Evolutionary conservation across 106 monocot genomes (phyloP), one percentile per base, ranked within the genome.

Genomic region (Dendrobium huoshanense): DNA sequence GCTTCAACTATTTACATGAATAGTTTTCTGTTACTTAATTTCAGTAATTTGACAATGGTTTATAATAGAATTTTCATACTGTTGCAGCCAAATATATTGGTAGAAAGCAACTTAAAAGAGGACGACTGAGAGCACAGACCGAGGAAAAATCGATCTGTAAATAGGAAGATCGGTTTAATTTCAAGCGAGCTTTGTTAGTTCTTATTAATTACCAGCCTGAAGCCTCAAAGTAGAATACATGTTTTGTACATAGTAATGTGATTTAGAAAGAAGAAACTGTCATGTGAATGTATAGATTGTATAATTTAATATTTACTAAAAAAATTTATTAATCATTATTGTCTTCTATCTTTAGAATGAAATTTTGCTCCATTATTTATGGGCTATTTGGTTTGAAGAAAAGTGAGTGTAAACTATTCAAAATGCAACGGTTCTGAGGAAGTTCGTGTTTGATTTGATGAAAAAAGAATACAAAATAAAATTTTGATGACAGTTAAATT

Each of bases 1-100:
- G 5, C 7, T 65, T 33, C 8, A 37, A 3, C 10, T 7, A 70
- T 70, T 70, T 33, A 31, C 11, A 61, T 22, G 61, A 4, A 7
- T 22, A 18, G 2, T 22, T 61, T 24, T 11, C 9, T 25, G 5
- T 68, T 33, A 15, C 4, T 33, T 11, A 31, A 70, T 13, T 67
- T 25, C 18, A 27, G 8, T 25, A 17, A 27, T 67, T 67, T 67
- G 16, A 18, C 0, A 58, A 58, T 58, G 67, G 27, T 2, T 19
- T 19, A 29, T 70, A 16, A 70, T 20, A 22, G 15, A 7, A 1
- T 31, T 70, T 70, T 70, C 16, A 70, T 15, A 37, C 40, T 74
- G 41, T 43, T 74, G 74, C 74, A 74, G 74, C 10, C 43, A 74
- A 74, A 74, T 74, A 74, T 41, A 37, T 29, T 74, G 74, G 74